Conservation (phyloP, 768 basidiomycete species). For the Russula vinacea region DNA sequence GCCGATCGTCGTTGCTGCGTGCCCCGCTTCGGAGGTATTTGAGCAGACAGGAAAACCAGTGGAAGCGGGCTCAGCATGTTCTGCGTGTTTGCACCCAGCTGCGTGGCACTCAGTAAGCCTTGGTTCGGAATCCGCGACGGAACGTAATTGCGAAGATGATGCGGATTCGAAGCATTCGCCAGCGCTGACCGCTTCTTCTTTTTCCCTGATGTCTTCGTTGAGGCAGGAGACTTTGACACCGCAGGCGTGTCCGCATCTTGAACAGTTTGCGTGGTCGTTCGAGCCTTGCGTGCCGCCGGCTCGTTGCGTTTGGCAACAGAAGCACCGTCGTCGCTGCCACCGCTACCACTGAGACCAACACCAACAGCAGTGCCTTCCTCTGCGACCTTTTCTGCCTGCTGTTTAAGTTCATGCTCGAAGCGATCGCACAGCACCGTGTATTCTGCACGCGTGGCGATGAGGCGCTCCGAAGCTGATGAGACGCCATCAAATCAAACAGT, state of each 20-base stretch:
- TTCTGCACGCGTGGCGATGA: slow-evolving; percentile 65
- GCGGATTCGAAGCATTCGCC: slow-evolving; percentile 92
- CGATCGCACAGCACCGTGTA: slow-evolving; percentile 59
- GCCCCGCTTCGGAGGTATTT: slow-evolving; percentile 52
- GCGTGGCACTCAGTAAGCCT: slow-evolving; percentile 40
- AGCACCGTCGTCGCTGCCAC: slow-evolving; percentile 30
- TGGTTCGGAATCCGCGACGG: slow-evolving; percentile 69
- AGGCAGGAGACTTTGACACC: slow-evolving; percentile 33
- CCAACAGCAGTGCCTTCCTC: slow-evolving; percentile 48
- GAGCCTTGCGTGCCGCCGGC: slow-evolving; percentile 22
- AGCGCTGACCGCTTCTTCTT: slow-evolving; percentile 93
- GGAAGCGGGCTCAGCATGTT: slow-evolving; percentile 58
- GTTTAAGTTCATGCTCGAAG: slow-evolving; percentile 70
- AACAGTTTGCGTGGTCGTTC: slow-evolving; percentile 37
- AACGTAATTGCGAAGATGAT: slow-evolving; percentile 92
- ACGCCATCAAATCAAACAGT: slow-evolving; percentile 29
- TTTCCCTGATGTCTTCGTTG: slow-evolving; percentile 46
- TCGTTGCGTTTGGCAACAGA: slow-evolving; percentile 25
- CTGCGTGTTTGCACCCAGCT: slow-evolving; percentile 44
- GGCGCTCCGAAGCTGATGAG: slow-evolving; percentile 64
- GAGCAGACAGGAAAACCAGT: slow-evolving; percentile 63
- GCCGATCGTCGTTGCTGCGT: slow-evolving; percentile 33
- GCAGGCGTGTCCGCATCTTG: slow-evolving; percentile 40
- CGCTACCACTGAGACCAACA: slow-evolving; percentile 32
- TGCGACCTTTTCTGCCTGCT: slow-evolving; percentile 58